These are phyloP conservation scores for Pelargonium nanum DNA, from an alignment of 345 rosid genomes.

Conservation along the genomic window DNA sequence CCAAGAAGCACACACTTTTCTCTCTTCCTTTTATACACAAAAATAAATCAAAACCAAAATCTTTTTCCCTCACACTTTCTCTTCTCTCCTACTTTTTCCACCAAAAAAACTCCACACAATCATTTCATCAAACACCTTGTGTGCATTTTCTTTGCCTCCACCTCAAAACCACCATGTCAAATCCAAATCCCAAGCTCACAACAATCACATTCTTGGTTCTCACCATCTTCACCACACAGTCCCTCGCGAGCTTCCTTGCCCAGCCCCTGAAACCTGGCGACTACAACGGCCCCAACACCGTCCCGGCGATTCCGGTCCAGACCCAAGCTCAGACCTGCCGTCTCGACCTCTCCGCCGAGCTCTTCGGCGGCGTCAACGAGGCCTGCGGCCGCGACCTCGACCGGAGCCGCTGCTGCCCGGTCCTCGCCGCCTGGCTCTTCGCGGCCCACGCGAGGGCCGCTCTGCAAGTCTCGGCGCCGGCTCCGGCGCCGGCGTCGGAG, in stretches of 20 bases:
- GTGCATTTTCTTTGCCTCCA: neutral
- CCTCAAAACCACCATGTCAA: neutral
- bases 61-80: neutral
- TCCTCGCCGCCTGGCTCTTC: constrained; percentile 91
- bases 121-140: too few relatives aligned
- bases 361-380: constrained; percentile 87
- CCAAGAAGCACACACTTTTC: too few relatives aligned
- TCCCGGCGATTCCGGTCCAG: constrained; percentile 79
- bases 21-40: too few relatives aligned
- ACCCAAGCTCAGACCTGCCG: constrained; percentile 60
- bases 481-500: constrained; percentile 34
- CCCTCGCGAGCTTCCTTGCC: constrained; percentile 40
- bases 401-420: constrained; percentile 97
- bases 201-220: neutral
- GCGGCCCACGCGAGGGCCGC: constrained; percentile 95
- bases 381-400: constrained; percentile 86
- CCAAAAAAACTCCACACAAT: neutral
- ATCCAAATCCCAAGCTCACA: neutral
- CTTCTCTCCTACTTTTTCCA: neutral
- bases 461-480: constrained; percentile 53
- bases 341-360: constrained; percentile 91
- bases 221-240: neutral
- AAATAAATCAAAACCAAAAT: too few relatives aligned
- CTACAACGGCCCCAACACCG: constrained; percentile 46
- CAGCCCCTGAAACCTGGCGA: constrained; percentile 43